Conservation (phyloP, 805 yeast genomes). For the Wickerhamiella azyma region DNA sequence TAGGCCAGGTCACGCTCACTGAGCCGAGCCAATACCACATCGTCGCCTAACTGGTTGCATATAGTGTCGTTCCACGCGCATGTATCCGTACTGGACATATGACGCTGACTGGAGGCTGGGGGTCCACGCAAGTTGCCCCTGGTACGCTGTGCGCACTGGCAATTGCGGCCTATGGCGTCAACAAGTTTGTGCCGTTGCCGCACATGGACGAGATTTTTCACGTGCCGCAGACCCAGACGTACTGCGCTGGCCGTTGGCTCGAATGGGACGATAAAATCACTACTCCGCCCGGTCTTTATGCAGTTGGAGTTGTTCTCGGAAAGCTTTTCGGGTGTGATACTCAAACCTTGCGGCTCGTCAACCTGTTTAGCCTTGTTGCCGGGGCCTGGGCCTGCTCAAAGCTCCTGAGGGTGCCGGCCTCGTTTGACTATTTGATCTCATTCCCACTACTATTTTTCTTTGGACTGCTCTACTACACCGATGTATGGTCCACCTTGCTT, state of each 20-base stretch:
- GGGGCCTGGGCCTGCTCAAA: constrained; percentile 31
- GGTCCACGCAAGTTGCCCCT: neutral
- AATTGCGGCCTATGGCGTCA: constrained; percentile 9
- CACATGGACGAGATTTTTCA: constrained; percentile 72
- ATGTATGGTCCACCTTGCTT: constrained; percentile 76
- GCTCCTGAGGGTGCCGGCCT: constrained; percentile 29
- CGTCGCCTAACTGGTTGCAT: constrained; percentile 15
- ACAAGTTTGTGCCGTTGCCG: constrained; percentile 16
- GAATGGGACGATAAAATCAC: constrained; percentile 84
- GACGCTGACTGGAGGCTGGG: neutral
- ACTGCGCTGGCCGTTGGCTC: constrained; percentile 42
- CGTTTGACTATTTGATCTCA: constrained; percentile 32
- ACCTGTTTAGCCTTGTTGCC: constrained; percentile 31
- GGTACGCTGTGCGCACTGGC: neutral
- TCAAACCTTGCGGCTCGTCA: constrained; percentile 38
- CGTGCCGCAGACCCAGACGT: constrained; percentile 59
- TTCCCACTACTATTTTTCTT: constrained; percentile 65
- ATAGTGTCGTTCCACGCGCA: constrained; percentile 9
- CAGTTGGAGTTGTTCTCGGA: constrained; percentile 19
- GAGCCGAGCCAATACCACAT: constrained; percentile 17
- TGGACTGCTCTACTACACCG: constrained; percentile 76
- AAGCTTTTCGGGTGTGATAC: constrained; percentile 21
- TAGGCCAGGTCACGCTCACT: constrained; percentile 26
- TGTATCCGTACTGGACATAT: constrained; percentile 1
- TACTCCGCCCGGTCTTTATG: constrained; percentile 89